Evolutionary conservation across 768 basidiomycete species (phyloP).

Genomic region (Boletus sensibilis): DNA sequence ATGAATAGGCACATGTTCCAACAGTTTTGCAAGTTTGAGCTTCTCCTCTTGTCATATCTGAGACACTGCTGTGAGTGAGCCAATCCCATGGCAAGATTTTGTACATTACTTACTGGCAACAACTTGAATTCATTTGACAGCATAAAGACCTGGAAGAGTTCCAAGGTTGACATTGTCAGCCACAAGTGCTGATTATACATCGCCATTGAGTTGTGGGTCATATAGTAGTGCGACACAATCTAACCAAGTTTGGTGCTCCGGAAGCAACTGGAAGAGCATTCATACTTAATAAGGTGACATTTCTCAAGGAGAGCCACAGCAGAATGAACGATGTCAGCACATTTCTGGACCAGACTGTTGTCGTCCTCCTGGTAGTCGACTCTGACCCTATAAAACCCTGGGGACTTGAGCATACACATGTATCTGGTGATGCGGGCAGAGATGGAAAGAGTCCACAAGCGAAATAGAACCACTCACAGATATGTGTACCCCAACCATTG

Average conservation of each 20-base stretch:
- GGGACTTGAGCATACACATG: slow-evolving; percentile 90
- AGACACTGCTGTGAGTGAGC: not conserved
- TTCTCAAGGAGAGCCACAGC: slow-evolving; percentile 94
- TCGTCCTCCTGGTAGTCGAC: slow-evolving; percentile 92
- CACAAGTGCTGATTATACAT: slow-evolving; percentile 92
- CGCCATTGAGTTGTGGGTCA: slow-evolving; percentile 90
- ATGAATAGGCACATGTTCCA: slow-evolving; percentile 94
- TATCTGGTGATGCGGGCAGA: no score
- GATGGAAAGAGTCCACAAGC: no score
- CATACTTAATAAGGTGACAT: slow-evolving; percentile 91
- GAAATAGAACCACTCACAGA: no score
- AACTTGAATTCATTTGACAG: slow-evolving; percentile 93
- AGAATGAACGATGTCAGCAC: slow-evolving; percentile 90
- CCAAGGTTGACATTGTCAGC: slow-evolving; percentile 80
- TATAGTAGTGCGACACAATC: slow-evolving; percentile 94
- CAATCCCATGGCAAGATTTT: not conserved
- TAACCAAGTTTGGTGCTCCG: slow-evolving; percentile 90
- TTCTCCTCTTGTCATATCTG: slow-evolving; percentile 78
- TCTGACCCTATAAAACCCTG: slow-evolving; percentile 83
- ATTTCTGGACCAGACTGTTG: slow-evolving; percentile 79
- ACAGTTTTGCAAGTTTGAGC: slow-evolving; percentile 82
- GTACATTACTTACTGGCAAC: slow-evolving; percentile 55
- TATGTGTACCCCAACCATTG: no score
- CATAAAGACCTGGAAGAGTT: slow-evolving; percentile 93
- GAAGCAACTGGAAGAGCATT: slow-evolving; percentile 82